Evolutionary conservation across 2,329 filamentous ascomycete genomes (phyloP), one percentile per base, ranked within the genome.

Genomic region (Chaetomium globosum): DNA sequence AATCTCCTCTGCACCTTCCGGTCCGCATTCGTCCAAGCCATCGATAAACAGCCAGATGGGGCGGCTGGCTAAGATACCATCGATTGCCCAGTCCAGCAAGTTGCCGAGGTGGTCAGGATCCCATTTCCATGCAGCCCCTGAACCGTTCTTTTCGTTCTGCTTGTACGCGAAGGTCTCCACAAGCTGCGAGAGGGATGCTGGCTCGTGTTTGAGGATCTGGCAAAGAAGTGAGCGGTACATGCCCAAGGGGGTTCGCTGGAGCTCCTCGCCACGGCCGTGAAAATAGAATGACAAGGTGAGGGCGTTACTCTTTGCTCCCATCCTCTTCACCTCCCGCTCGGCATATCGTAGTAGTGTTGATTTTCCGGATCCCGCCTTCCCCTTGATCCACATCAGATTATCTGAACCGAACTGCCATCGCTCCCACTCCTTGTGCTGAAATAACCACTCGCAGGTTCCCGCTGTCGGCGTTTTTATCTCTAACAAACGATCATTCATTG

Each of bases 361-460:
- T 39, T 58, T 58, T 10, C 55, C 36, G 16, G 55, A 46, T 10
- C 55, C 55, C 2, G 55, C 36, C 19, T 58, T 58, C 36, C 55
- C 55, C 8, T 58, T 58, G 55, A 58, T 58, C 33, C 55, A 58
- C 31, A 58, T 21, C 2, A 58, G 13, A 10, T 23, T 36, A 2
- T 26, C n/a, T 5, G 19, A 9, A 26, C 4, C 1, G 16, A 13
- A 21, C 3, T n/a, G 12, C 55, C 55, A 58, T 10, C 13, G 12
- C 12, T n/a, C 23, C 12, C 23, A 58, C 10, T 23, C 26, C 1
- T 19, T 10, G 16, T 58, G 55, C 2, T 31, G 36, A 28, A 26
- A 10, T 21, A 58, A 6, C 55, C 36, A 58, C 10, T 43, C 3
- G 21, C 55, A 58, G 12, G 55, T 58, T 5, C 55, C 55, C 10